Conservation (phyloP, 225 moss, liverwort and hornwort genomes). For the Bryum argenteum region DNA sequence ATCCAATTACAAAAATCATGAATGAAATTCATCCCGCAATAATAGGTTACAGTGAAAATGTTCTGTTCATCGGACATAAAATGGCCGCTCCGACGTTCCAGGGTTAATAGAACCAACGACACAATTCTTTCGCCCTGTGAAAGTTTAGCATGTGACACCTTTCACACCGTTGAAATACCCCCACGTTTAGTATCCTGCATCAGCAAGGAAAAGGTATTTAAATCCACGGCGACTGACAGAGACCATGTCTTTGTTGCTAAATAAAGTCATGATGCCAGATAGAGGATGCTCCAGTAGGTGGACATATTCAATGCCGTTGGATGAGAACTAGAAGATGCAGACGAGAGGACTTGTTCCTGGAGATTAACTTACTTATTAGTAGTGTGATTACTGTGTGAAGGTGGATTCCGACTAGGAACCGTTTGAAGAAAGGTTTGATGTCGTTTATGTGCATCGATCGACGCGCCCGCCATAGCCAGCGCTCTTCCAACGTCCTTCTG, state of each 20-base stretch:
- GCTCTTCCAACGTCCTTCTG: slow-evolving; percentile 27
- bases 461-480: slow-evolving; percentile 29
- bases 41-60: too few species aligned
- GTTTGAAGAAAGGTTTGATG: slow-evolving; percentile 33
- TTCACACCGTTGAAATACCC: slow-evolving; percentile 36
- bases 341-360: slow-evolving; percentile 37
- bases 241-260: slow-evolving; percentile 32
- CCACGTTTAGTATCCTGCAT: slow-evolving; percentile 34
- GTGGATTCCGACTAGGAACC: slow-evolving; percentile 34
- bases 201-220: background rate
- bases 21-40: too few species aligned
- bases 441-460: slow-evolving; percentile 30
- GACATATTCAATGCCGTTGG: slow-evolving; percentile 37
- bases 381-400: slow-evolving; percentile 27
- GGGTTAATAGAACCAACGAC: slow-evolving; percentile 38
- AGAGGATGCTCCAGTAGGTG: slow-evolving; percentile 27
- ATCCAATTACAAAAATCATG: too few species aligned
- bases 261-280: slow-evolving; percentile 28
- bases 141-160: slow-evolving; percentile 47
- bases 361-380: slow-evolving; percentile 12
- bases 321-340: slow-evolving; percentile 17
- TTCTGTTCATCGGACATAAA: too few species aligned
- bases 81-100: too few species aligned
- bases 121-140: slow-evolving; percentile 35
- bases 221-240: slow-evolving; percentile 21